Base-by-base conservation (phyloP, 1,139 yeast genomes). In the Saccharomycopsis hybrid region DNA sequence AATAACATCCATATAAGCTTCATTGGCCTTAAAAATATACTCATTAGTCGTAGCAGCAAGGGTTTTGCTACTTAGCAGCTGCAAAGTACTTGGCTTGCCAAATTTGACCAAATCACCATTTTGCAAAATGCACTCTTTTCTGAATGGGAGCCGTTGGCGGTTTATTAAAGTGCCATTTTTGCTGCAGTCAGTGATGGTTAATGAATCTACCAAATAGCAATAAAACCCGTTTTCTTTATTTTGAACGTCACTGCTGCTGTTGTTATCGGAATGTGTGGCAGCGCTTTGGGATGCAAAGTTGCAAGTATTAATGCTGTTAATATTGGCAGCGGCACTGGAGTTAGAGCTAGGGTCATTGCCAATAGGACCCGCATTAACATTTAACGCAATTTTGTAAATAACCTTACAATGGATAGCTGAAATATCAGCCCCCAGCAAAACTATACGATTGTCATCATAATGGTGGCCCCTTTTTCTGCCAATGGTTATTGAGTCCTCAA, bases 131-230 rank as follows among this genome's bases (percentile, higher is more conserved):
- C 68, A 66, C 37, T 71, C 72, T 27, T 75, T 71, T 11, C 70
- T 74, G 11, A 24, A 24, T 56, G 82, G 31, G 2, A 83, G 59
- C 43, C 70, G 61, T 40, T 73, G 75, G 18, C 79, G 85, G 59
- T 84, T 85, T 13, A n/a, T 25, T 13, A 18, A 32, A 31, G n/a
- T 33, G 11, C 40, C 7, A 37, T 37, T 13, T n/a, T 8, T 33
- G 18, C 39, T 27, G 24, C 32, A 31, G 38, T 25, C 0, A 80
- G 81, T 2, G 82, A 59, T 43, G 70, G 61, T 40, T 73, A 75
- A 13, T 78, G 85, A 59, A 84, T 85, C 13, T 84, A 68, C 57
- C 69, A 80, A 0, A 86, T 76, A 1, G 92, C 92, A 60, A 84
- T 84, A 4, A 85, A 69, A 56, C 88, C 81, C 44, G 70, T 58